Base-by-base conservation (phyloP, 352 stramenopile species). In the Pythium angustatum region DNA sequence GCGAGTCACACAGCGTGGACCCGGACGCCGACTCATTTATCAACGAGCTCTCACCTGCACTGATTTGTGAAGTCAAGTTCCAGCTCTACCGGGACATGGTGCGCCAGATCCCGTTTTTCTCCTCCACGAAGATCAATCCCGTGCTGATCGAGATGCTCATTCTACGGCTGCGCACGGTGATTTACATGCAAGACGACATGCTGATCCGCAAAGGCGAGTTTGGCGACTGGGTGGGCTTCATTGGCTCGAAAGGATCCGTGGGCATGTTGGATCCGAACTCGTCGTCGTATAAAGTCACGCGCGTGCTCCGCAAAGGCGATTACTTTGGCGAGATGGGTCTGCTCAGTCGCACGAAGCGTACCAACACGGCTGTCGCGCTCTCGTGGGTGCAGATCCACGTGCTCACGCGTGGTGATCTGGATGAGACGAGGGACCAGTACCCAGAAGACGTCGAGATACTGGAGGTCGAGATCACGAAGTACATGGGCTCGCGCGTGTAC, bases 201-300 rank as follows among this genome's bases (percentile, higher is more conserved):
- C 55, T 91, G 15, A 90, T 91, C 38, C 78, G 84, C 36, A 91
- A 93, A 60, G 82, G 82, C n/a, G 84, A 93, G 64, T 82, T 81
- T 33, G 80, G 84, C 15, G 82, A 93, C 66, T 93, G 84, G 84
- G 91, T 93, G 84, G 84, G 81, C 9, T 91, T 93, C 51, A 89
- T 91, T 45, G 81, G 81, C 10, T 87, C 78, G 11, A 90, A 86
- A 60, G 83, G 81, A 1, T 79, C 73, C 1, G 81, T 91, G 4
- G 81, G 80, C 10, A 69, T 93, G 21, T 61, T 93, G 5, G 82
- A 90, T 44, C 82, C 82, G 4, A 75, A 69, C 5, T 75, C 77
- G 0, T 36, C 77, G 19, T 59, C 28, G 17, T 62, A 75, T 19
- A 81, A 83, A 43, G 82, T 92, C 48, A 87, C 90, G 12, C 69